These are phyloP conservation scores for Citropsis articulata DNA, from an alignment of 345 rosid genomes.

Conservation along the genomic window DNA sequence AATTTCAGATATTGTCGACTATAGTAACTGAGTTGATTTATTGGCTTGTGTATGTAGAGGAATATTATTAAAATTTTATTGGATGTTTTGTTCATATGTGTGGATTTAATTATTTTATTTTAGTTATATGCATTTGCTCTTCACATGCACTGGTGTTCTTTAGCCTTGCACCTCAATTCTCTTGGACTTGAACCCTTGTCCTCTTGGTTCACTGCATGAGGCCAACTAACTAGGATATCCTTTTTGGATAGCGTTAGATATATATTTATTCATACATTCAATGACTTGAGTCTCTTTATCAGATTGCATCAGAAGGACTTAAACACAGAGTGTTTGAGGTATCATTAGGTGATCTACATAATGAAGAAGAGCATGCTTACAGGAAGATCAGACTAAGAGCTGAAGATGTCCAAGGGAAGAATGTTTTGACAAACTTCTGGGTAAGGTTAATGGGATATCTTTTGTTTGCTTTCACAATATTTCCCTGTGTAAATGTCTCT, in stretches of 20 bases:
- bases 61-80: background rate
- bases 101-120: background rate
- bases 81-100: background rate
- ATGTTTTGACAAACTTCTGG: slow-evolving; percentile 94
- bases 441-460: slow-evolving; percentile 31
- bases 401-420: slow-evolving; percentile 91
- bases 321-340: slow-evolving; percentile 90
- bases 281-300: background rate
- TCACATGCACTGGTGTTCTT: background rate
- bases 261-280: background rate
- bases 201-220: background rate
- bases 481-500: background rate
- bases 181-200: background rate
- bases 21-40: background rate
- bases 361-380: slow-evolving; percentile 80
- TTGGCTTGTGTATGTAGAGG: background rate
- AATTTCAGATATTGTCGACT: background rate
- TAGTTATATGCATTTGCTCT: background rate
- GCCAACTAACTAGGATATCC: background rate
- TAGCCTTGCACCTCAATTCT: background rate
- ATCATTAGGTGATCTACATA: slow-evolving; percentile 86
- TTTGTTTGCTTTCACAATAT: background rate
- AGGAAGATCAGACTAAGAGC: slow-evolving; percentile 92
- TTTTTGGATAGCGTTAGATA: too few species aligned
- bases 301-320: slow-evolving; percentile 98